A percentile compares a stretch with the other conserved stretches of the same genome.
Conservation (phyloP, 768 basidiomycete species). For the Clathrus columnatus region DNA sequence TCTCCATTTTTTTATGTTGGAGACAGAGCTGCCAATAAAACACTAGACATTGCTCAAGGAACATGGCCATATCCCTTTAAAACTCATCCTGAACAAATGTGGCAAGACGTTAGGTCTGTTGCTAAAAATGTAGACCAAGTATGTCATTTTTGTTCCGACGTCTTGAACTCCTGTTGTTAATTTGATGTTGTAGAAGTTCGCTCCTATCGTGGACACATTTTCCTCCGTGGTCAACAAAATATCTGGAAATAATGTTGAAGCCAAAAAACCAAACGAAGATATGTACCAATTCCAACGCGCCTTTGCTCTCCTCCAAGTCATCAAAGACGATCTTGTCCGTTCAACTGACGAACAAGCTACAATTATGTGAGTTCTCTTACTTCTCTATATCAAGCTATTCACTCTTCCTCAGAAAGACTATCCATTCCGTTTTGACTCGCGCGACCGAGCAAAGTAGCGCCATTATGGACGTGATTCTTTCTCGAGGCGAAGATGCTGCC, state of each 20-base stretch:
- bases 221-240: slow-evolving; percentile 8
- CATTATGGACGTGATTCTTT: not conserved
- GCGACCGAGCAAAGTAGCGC: not conserved
- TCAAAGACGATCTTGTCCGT: slow-evolving; percentile 3
- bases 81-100: slow-evolving; percentile 8
- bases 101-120: slow-evolving; percentile 8
- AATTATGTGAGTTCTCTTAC: slow-evolving; percentile 1
- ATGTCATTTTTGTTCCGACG: not conserved
- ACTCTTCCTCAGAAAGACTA: slow-evolving; percentile 1
- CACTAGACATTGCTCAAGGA: slow-evolving; percentile 6
- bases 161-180: not conserved
- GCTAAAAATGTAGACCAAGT: slow-evolving; percentile 8
- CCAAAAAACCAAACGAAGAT: not conserved
- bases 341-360: not conserved
- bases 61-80: slow-evolving; percentile 9
- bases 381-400: not conserved
- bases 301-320: slow-evolving; percentile 1
- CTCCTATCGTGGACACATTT: slow-evolving; percentile 8
- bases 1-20: slow-evolving; percentile 1
- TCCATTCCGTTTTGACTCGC: slow-evolving; percentile 1
- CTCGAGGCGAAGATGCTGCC: slow-evolving; percentile 6
- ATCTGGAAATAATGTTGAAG: not conserved
- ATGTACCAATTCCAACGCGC: slow-evolving; percentile 8
- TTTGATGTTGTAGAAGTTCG: not conserved
- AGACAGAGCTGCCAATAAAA: slow-evolving; percentile 4